Evolutionary conservation across 1,284 basidiomycete species (phyloP).

Genomic region (Malassezia brasiliensis): DNA sequence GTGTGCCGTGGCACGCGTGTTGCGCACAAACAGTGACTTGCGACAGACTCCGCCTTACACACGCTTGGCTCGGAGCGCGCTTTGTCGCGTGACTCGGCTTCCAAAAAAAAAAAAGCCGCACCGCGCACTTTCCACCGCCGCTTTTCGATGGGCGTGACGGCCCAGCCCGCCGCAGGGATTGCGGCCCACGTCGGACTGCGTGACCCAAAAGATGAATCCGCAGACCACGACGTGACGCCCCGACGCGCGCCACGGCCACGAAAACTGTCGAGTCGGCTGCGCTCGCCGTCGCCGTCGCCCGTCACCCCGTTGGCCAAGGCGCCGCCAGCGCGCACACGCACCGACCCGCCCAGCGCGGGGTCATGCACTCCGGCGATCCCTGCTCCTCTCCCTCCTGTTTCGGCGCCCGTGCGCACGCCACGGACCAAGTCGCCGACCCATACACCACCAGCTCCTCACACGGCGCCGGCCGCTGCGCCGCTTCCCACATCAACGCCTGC

Average conservation of each 20-base stretch:
- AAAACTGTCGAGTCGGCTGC: constrained; percentile 11
- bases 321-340: constrained; percentile 2
- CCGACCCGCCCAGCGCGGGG: neutral
- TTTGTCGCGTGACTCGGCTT: neutral
- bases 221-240: neutral
- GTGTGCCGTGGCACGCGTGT: neutral
- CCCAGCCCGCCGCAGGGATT: neutral
- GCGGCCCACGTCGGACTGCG: too few species aligned
- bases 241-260: constrained; percentile 12
- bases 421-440: too few species aligned
- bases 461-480: neutral
- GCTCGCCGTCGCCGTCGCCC: constrained; percentile 16
- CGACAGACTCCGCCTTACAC: neutral
- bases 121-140: too few species aligned
- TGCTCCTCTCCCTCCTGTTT: too few species aligned
- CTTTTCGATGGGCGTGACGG: neutral
- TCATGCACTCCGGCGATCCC: too few species aligned
- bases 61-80: neutral
- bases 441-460: neutral
- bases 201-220: too few species aligned
- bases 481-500: too few species aligned
- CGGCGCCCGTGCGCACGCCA: too few species aligned
- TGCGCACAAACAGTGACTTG: neutral
- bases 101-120: too few species aligned
- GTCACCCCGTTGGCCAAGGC: neutral